Evolutionary conservation across 2,329 filamentous ascomycete species (phyloP).

Genomic region (Cytospora piceicola): DNA sequence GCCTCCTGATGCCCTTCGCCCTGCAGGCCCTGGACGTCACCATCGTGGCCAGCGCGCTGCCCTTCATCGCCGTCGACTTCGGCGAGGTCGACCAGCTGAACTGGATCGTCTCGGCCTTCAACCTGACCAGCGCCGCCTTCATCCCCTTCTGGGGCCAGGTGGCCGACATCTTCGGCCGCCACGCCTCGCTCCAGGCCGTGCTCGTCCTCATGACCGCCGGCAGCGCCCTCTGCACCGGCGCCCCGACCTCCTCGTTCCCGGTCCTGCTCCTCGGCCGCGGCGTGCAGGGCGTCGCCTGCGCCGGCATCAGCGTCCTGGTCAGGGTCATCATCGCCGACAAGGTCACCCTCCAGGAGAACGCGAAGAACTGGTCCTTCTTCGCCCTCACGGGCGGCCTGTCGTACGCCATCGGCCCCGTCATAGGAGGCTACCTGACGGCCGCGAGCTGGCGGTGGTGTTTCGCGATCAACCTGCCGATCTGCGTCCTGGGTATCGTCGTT

Average conservation of each 20-base stretch:
- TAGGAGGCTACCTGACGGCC: slow-evolving; percentile 61
- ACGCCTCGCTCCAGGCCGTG: slow-evolving; percentile 59
- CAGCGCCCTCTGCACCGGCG: slow-evolving; percentile 63
- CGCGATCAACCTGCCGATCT: slow-evolving; percentile 62
- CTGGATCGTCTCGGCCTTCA: slow-evolving; percentile 74
- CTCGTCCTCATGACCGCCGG: slow-evolving; percentile 63
- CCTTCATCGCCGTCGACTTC: slow-evolving; percentile 68
- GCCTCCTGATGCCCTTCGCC: slow-evolving; percentile 63
- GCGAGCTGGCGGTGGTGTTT: slow-evolving; percentile 70
- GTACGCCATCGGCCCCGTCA: slow-evolving; percentile 63
- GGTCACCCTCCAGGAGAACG: slow-evolving; percentile 63
- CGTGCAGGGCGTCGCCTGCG: slow-evolving; percentile 64
- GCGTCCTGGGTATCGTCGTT: slow-evolving; percentile 53
- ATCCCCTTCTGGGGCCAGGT: slow-evolving; percentile 69
- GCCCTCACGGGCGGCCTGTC: slow-evolving; percentile 61
- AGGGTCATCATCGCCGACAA: slow-evolving; percentile 66
- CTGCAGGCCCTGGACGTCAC: slow-evolving; percentile 67
- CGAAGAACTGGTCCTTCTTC: slow-evolving; percentile 65
- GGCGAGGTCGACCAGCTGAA: slow-evolving; percentile 61
- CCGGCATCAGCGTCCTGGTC: slow-evolving; percentile 63
- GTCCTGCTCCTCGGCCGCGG: slow-evolving; percentile 66
- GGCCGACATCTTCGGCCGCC: slow-evolving; percentile 67
- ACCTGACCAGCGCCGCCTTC: slow-evolving; percentile 68
- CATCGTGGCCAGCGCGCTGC: slow-evolving; percentile 58
- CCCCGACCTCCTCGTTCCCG: slow-evolving; percentile 56